These are phyloP conservation scores for Trametes sanguinea DNA, from an alignment of 768 basidiomycete genomes.

Conservation along the genomic window DNA sequence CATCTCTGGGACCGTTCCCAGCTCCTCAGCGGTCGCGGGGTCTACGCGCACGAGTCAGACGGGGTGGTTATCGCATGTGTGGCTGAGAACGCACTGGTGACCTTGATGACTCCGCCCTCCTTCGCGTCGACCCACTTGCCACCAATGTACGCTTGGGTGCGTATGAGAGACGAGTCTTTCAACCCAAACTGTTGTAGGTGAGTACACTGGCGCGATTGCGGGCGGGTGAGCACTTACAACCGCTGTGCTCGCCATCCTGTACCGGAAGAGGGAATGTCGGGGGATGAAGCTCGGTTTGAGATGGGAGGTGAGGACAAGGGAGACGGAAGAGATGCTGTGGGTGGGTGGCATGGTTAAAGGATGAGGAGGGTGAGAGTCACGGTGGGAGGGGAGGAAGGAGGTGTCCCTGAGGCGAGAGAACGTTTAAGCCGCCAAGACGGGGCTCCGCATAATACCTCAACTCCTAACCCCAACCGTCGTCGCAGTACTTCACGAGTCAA, in stretches of 20 bases:
- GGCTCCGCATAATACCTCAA: not conserved
- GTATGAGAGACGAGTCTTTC: constrained; percentile 75
- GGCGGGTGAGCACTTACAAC: not conserved
- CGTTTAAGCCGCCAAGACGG: not conserved
- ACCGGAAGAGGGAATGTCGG: constrained; percentile 8
- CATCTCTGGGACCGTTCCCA: constrained; percentile 91
- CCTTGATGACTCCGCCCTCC: constrained; percentile 67
- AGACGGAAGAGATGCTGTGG: constrained; percentile 1
- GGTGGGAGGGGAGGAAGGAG: not conserved
- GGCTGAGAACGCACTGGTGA: constrained; percentile 61
- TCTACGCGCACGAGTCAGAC: constrained; percentile 47
- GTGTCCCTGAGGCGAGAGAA: not conserved
- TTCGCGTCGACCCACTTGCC: constrained; percentile 88
- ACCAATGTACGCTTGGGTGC: constrained; percentile 74
- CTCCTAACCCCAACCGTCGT: not conserved
- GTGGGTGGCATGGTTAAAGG: constrained; percentile 8
- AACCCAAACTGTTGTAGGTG: constrained; percentile 58
- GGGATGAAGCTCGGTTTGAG: constrained; percentile 8
- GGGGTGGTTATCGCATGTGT: not conserved
- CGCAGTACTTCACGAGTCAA: no score
- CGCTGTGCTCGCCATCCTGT: constrained; percentile 15
- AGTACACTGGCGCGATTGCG: no score
- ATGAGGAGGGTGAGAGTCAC: not conserved
- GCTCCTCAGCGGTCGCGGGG: constrained; percentile 81
- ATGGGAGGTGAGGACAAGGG: not conserved